Evolutionary conservation across 176 grass and related monocot genomes (phyloP).

Genomic region (Aechmea fasciata): DNA sequence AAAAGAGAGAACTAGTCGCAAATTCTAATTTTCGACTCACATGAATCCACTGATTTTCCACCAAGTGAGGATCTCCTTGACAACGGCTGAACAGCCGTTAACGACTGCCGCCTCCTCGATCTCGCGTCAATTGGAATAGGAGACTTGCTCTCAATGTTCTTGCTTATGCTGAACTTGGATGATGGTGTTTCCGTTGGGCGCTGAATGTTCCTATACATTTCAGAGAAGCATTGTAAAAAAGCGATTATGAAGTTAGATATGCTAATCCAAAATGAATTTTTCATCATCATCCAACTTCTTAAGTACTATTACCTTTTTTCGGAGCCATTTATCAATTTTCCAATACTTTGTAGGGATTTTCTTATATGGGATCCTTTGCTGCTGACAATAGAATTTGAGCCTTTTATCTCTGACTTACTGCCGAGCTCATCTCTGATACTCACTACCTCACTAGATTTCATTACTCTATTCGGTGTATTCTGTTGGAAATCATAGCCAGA

Average conservation of each 20-base stretch:
- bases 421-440: constrained; percentile 19
- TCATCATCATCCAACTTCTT: not conserved
- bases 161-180: constrained; percentile 26
- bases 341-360: constrained; percentile 82
- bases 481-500: constrained; percentile 39
- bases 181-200: constrained; percentile 33
- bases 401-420: constrained; percentile 34
- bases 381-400: constrained; percentile 20
- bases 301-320: constrained; percentile 54
- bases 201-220: constrained; percentile 42
- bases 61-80: constrained; percentile 81
- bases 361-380: constrained; percentile 71
- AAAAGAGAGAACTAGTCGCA: not conserved
- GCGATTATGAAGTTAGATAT: constrained; percentile 6
- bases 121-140: constrained; percentile 33
- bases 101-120: constrained; percentile 58
- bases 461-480: constrained; percentile 32
- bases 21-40: constrained; percentile 31
- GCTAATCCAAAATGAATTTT: not conserved
- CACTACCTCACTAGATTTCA: constrained; percentile 26
- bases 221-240: constrained; percentile 2
- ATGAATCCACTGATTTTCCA: constrained; percentile 38
- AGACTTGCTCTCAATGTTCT: constrained; percentile 20
- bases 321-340: constrained; percentile 67
- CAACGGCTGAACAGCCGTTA: constrained; percentile 37